Percentiles rank a stretch among this genome's conserved stretches.
Conservation (phyloP, 78 protist genomes). For the Protostelium mycophagum region DNA sequence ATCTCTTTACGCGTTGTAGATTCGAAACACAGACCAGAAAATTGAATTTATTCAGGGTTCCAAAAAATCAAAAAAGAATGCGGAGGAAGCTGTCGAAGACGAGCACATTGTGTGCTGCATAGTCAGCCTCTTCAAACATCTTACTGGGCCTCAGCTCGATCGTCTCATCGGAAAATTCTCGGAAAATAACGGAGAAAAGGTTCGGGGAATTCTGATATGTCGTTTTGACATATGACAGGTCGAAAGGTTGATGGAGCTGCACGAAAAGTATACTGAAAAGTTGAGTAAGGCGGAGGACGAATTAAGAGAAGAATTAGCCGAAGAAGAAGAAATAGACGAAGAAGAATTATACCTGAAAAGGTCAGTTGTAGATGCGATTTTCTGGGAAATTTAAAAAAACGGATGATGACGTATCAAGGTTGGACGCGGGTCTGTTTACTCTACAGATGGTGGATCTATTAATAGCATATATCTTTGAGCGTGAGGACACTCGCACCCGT, state of each 20-base stretch:
- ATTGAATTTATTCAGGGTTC: not conserved
- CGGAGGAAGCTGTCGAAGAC: not conserved
- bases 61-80: not conserved
- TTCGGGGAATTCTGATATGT: not conserved
- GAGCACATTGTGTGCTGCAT: conserved; percentile 32
- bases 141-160: not conserved
- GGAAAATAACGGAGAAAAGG: conserved; percentile 40
- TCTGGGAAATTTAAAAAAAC: not conserved
- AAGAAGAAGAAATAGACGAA: conserved; percentile 35
- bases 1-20: conserved; percentile 8
- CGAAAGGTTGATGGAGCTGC: conserved; percentile 27
- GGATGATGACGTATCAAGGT: not conserved
- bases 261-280: conserved; percentile 25
- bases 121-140: conserved; percentile 20
- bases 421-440: conserved; percentile 58
- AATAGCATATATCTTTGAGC: not conserved
- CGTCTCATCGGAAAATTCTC: conserved; percentile 36
- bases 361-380: not conserved
- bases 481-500: not conserved
- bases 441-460: conserved; percentile 37
- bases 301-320: conserved; percentile 4
- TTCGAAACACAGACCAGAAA: conserved; percentile 19
- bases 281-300: conserved; percentile 5
- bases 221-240: not conserved
- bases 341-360: conserved; percentile 14